Conservation (phyloP, 2,329 filamentous ascomycete genomes). For the Fusarium phyllophilum region DNA sequence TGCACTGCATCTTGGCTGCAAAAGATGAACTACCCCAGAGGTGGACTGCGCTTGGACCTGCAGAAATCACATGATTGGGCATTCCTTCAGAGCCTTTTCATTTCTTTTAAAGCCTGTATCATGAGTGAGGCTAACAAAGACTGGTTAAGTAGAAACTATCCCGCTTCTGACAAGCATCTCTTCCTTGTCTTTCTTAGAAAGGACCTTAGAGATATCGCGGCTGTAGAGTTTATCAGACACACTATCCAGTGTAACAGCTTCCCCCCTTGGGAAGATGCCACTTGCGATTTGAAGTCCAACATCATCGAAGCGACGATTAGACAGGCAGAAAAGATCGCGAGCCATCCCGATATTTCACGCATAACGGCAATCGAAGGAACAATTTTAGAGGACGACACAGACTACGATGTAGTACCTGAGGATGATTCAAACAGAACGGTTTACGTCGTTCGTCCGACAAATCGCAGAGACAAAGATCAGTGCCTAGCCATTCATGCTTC, state of each 20-base stretch:
- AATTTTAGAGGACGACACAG: background rate
- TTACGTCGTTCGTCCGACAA: background rate
- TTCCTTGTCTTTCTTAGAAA: background rate
- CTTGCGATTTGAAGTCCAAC: background rate
- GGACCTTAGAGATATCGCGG: background rate
- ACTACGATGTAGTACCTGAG: background rate
- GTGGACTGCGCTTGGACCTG: background rate
- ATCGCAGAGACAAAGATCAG: background rate
- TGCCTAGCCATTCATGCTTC: background rate
- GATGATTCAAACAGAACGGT: background rate
- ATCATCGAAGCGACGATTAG: background rate
- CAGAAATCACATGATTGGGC: background rate
- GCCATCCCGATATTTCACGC: background rate
- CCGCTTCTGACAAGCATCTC: background rate
- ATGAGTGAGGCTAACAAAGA: background rate
- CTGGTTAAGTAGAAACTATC: rapidly evolving
- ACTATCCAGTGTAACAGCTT: background rate
- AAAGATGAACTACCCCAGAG: background rate
- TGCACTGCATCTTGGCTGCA: rapidly evolving
- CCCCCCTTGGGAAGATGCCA: background rate
- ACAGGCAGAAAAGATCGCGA: background rate
- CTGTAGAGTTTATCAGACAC: background rate
- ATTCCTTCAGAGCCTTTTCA: too few species aligned
- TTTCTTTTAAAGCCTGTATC: too few species aligned
- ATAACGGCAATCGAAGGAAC: background rate